phyloP scores from a whole-genome alignment of 192 early-diverging fungal genomes.

The Gonapodya sp. region DNA sequence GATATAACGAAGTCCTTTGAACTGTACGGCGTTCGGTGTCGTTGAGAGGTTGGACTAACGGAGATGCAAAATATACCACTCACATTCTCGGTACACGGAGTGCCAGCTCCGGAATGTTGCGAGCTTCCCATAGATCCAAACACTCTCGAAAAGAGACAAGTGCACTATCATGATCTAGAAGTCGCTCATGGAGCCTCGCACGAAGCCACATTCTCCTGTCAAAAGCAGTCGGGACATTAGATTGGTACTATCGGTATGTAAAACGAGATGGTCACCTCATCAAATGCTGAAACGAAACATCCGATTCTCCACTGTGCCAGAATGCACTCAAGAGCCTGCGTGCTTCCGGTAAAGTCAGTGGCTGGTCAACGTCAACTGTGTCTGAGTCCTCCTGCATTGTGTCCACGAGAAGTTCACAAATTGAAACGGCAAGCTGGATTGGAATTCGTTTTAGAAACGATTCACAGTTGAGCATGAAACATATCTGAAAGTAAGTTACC shows the following conservation, averaged over 20 bases:
- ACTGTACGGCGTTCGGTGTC: not conserved
- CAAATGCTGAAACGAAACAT: not conserved
- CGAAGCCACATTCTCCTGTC: not conserved
- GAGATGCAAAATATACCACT: not conserved
- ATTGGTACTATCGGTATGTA: not conserved
- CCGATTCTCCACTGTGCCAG: not conserved
- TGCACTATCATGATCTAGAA: not conserved
- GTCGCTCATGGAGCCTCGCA: not conserved
- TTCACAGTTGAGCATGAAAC: too few species aligned
- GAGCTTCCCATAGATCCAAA: not conserved
- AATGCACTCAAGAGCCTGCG: not conserved
- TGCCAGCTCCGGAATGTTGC: not conserved
- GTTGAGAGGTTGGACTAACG: not conserved
- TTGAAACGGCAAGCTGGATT: not conserved
- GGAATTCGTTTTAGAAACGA: too few species aligned
- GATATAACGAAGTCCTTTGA: not conserved
- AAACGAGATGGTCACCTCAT: not conserved
- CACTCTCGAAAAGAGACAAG: not conserved
- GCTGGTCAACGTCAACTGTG: not conserved
- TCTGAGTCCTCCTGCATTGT: not conserved
- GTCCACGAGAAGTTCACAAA: not conserved
- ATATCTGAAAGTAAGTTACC: too few species aligned
- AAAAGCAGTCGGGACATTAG: not conserved
- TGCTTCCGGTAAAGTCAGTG: not conserved
- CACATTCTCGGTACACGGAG: not conserved